These are phyloP conservation scores for Debaryomyces sp. DNA, from an alignment of 1,139 yeast genomes.

Conservation along the genomic window DNA sequence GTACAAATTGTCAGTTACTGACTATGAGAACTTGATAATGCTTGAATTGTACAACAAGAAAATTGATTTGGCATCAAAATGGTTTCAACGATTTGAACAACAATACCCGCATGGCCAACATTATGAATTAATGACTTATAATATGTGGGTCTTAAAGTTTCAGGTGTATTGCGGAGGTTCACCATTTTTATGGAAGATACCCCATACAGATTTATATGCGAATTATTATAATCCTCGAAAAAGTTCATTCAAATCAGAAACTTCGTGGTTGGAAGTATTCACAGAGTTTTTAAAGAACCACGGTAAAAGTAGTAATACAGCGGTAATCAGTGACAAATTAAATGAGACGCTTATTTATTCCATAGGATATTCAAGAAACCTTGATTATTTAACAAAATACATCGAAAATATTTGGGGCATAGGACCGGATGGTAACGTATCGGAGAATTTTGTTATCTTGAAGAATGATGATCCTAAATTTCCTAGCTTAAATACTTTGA, in stretches of 20 bases:
- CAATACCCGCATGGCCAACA: constrained; percentile 20
- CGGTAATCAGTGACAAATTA: constrained; percentile 25
- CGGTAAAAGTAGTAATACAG: constrained; percentile 13
- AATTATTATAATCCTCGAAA: constrained; percentile 20
- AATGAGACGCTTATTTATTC: constrained; percentile 33
- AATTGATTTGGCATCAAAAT: constrained; percentile 42
- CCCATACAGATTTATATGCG: constrained; percentile 24
- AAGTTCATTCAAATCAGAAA: constrained; percentile 20
- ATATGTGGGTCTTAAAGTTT: constrained; percentile 40
- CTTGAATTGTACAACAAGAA: constrained; percentile 40
- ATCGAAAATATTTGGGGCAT: constrained; percentile 40
- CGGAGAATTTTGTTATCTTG: constrained; percentile 9
- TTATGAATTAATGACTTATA: constrained; percentile 26
- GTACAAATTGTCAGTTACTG: constrained; percentile 25
- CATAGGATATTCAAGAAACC: constrained; percentile 34
- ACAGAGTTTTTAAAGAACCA: constrained; percentile 23
- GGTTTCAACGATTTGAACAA: constrained; percentile 39
- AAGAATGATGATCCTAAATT: constrained; percentile 22
- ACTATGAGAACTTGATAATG: constrained; percentile 42
- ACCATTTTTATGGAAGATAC: constrained; percentile 34
- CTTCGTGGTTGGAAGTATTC: constrained; percentile 25
- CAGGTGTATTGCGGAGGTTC: constrained; percentile 38
- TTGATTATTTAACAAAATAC: constrained; percentile 27
- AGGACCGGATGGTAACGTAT: constrained; percentile 22
- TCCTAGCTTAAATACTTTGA: constrained; percentile 31